Conservation (phyloP, 768 basidiomycete genomes). For the Butyriboletus loyo region DNA sequence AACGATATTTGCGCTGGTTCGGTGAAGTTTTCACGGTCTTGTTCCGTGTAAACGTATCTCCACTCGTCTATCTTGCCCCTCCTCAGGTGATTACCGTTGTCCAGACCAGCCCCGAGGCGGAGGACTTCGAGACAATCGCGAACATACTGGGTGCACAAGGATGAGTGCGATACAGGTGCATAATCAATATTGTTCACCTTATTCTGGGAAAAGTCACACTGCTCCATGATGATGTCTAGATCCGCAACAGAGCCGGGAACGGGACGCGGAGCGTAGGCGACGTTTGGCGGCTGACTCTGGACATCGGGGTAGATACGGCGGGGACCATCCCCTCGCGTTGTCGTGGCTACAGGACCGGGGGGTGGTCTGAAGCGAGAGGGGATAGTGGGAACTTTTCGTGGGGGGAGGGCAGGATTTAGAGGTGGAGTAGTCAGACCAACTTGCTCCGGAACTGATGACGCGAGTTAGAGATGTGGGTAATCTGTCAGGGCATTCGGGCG, state of each 20-base stretch:
- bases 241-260: conserved; percentile 82
- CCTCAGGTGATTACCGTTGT: conserved; percentile 72
- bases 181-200: conserved; percentile 46
- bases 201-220: conserved; percentile 84
- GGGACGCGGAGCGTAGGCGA: conserved; percentile 87
- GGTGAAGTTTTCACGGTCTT: conserved; percentile 39
- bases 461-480: background rate
- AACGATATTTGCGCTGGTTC: conserved; percentile 33
- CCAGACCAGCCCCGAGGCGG: conserved; percentile 85
- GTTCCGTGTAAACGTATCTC: conserved; percentile 87
- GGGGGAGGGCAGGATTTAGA: conserved; percentile 74
- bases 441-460: conserved; percentile 61
- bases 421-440: conserved; percentile 55
- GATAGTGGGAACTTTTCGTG: conserved; percentile 42
- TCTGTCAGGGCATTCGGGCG: background rate
- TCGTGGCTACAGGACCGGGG: conserved; percentile 45
- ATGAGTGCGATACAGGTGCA: conserved; percentile 7
- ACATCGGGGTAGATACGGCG: conserved; percentile 77
- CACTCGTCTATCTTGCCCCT: conserved; percentile 77
- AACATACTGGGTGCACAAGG: conserved; percentile 63
- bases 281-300: conserved; percentile 53
- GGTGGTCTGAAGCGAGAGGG: conserved; percentile 49
- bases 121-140: conserved; percentile 95
- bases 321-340: conserved; percentile 72
- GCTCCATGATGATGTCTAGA: conserved; percentile 84